phyloP scores from a whole-genome alignment of 257 asterid species.

The Avicennia marina region DNA sequence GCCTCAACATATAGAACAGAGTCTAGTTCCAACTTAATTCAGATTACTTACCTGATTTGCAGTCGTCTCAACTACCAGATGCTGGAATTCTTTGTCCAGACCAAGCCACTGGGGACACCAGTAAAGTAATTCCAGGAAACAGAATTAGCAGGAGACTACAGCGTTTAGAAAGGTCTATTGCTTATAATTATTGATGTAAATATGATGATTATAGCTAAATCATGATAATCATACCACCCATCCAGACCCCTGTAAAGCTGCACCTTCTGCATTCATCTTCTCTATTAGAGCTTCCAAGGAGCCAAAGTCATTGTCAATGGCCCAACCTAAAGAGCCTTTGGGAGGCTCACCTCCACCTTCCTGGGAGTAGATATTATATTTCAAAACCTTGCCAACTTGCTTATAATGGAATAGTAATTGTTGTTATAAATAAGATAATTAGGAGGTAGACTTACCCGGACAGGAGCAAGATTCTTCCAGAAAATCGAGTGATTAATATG shows the following conservation, averaged over 20 bases:
- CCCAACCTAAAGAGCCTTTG: constrained; percentile 46
- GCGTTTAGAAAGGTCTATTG: too few species aligned
- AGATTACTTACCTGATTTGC: constrained; percentile 38
- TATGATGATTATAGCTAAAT: neutral
- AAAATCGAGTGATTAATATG: constrained; percentile 88
- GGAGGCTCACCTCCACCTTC: constrained; percentile 68
- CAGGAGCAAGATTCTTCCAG: constrained; percentile 91
- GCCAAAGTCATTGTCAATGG: constrained; percentile 49
- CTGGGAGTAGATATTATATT: too few species aligned
- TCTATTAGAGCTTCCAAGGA: constrained; percentile 46
- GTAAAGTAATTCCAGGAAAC: neutral
- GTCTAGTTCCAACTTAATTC: too few species aligned
- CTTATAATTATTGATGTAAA: too few species aligned
- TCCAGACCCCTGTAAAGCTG: constrained; percentile 67
- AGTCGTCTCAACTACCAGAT: constrained; percentile 49
- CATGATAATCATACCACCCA: constrained; percentile 45
- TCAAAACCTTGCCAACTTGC: too few species aligned
- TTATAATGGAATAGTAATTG: too few species aligned
- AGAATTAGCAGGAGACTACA: too few species aligned
- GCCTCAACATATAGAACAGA: too few species aligned
- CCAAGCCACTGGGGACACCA: constrained; percentile 46
- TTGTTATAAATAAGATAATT: neutral
- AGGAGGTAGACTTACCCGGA: constrained; percentile 41
- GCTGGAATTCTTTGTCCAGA: constrained; percentile 44
- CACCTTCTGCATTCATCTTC: constrained; percentile 60